Percentiles rank a stretch among this genome's conserved stretches.
Conservation (phyloP, 2,329 filamentous ascomycete species). For the Hymenoscyphus repandus region DNA sequence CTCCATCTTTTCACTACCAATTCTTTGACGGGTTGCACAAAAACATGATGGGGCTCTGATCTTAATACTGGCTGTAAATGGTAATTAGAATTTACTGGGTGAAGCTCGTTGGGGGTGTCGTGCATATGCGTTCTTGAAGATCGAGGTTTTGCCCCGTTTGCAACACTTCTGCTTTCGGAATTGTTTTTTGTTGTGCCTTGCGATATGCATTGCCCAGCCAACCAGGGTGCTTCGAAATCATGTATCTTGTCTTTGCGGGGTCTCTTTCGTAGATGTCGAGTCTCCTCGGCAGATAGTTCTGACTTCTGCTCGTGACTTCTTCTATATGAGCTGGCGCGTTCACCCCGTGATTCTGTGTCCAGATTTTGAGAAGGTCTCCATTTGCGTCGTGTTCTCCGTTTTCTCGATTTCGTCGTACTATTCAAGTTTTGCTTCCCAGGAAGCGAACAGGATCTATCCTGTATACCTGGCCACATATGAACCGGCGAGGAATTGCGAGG, state of each 20-base stretch:
- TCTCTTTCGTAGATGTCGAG: too few species aligned
- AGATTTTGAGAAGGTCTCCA: constrained; percentile 16
- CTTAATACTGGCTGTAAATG: constrained; percentile 22
- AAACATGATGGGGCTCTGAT: constrained; percentile 28
- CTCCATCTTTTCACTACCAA: constrained; percentile 28
- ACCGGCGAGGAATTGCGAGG: constrained; percentile 27
- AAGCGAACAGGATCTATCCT: constrained; percentile 15
- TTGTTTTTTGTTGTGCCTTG: too few species aligned
- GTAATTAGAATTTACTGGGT: constrained; percentile 12
- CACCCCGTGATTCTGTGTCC: neutral
- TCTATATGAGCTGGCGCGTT: too few species aligned
- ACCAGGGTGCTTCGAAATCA: too few species aligned
- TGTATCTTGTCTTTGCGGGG: too few species aligned
- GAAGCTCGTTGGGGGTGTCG: too few species aligned
- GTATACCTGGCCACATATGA: constrained; percentile 18
- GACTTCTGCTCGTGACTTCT: too few species aligned
- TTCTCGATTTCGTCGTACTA: constrained; percentile 5
- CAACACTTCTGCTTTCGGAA: neutral
- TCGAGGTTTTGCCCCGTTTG: neutral
- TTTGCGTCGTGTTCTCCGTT: constrained; percentile 8
- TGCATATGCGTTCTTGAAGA: neutral
- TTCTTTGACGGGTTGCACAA: constrained; percentile 28
- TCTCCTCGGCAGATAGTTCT: too few species aligned
- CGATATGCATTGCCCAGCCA: too few species aligned
- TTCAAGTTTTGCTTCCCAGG: neutral